phyloP scores from a whole-genome alignment of 345 rosid genomes.

The Alliaria petiolata region DNA sequence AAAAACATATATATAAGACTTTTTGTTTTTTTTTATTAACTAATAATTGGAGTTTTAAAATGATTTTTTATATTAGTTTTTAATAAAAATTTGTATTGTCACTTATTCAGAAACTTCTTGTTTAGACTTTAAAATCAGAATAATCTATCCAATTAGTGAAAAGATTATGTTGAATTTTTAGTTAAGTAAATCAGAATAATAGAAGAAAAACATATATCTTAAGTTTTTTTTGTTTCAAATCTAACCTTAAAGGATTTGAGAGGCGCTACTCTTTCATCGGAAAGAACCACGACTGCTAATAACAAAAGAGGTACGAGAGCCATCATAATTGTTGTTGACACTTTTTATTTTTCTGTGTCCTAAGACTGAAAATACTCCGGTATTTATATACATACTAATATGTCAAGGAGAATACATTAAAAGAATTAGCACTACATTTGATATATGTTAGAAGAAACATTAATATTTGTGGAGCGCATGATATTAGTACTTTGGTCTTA shows the following conservation, averaged over 20 bases:
- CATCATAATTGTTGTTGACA: neutral
- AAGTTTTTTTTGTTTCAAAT: neutral
- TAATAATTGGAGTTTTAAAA: too few relatives aligned
- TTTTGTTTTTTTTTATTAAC: too few relatives aligned
- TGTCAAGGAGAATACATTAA: neutral
- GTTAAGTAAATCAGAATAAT: too few relatives aligned
- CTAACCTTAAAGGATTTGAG: constrained; percentile 4
- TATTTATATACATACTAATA: neutral
- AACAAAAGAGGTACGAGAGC: neutral
- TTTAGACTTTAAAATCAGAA: too few relatives aligned
- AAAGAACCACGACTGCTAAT: neutral
- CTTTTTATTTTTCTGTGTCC: neutral
- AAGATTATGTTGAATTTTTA: too few relatives aligned
- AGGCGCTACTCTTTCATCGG: neutral
- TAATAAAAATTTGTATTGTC: too few relatives aligned
- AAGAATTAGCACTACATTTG: neutral
- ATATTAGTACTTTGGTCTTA: too few relatives aligned
- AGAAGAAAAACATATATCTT: neutral
- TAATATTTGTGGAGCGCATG: neutral
- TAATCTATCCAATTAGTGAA: too few relatives aligned
- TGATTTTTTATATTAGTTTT: too few relatives aligned
- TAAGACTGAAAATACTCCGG: neutral
- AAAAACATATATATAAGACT: too few relatives aligned
- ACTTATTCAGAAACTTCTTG: too few relatives aligned
- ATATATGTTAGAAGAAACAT: neutral